These are phyloP conservation scores for Pythium brassicae DNA, from an alignment of 352 stramenopile species.

Conservation along the genomic window DNA sequence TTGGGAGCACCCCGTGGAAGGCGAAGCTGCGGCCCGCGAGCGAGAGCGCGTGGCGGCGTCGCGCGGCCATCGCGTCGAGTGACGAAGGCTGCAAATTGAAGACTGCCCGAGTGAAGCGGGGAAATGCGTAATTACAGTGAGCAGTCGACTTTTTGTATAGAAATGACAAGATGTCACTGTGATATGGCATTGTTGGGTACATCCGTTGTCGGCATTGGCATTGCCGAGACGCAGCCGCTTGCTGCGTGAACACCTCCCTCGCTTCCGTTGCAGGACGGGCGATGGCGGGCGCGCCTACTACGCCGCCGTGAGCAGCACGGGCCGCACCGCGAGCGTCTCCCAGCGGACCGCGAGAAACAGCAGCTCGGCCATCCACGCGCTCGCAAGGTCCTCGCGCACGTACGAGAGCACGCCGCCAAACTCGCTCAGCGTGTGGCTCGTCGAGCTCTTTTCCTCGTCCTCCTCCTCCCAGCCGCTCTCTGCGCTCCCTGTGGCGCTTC, in stretches of 20 bases:
- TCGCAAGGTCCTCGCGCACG: constrained; percentile 38
- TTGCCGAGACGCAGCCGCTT: too few species aligned
- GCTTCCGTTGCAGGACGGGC: too few species aligned
- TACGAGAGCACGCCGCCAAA: constrained; percentile 56
- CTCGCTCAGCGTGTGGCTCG: constrained; percentile 17
- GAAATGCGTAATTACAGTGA: too few species aligned
- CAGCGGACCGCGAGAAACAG: constrained; percentile 58
- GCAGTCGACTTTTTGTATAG: too few species aligned
- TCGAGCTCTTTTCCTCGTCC: too few species aligned
- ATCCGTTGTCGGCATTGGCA: too few species aligned
- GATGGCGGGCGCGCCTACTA: constrained; percentile 1
- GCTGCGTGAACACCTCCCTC: too few species aligned
- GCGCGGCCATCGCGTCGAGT: background rate
- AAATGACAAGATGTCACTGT: too few species aligned
- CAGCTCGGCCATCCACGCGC: constrained; percentile 46
- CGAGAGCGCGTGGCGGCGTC: constrained; percentile 16
- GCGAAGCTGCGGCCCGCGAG: constrained; percentile 23
- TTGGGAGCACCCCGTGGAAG: constrained; percentile 24
- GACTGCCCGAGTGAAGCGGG: too few species aligned
- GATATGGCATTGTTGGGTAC: too few species aligned
- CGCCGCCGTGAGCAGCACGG: constrained; percentile 33
- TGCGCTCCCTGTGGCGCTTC: too few species aligned
- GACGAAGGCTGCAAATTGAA: background rate
- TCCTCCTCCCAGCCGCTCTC: too few species aligned
- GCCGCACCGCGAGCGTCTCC: constrained; percentile 41